phyloP scores from a whole-genome alignment of 306 rosid genomes.

The Cucumis melo region DNA sequence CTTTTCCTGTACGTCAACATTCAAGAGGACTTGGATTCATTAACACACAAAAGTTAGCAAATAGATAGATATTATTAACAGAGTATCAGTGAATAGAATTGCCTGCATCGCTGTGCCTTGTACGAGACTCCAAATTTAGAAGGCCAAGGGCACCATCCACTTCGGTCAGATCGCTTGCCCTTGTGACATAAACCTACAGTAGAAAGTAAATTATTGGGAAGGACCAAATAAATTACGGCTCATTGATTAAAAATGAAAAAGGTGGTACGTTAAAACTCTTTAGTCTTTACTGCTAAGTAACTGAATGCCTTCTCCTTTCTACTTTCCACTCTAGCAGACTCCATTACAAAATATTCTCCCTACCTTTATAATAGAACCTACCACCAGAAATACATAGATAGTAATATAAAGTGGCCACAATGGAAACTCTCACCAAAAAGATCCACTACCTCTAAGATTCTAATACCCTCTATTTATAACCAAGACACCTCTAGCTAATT shows the following conservation, averaged over 20 bases:
- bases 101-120: constrained; percentile 41
- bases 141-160: constrained; percentile 43
- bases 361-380: too few relatives aligned
- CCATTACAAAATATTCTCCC: too few relatives aligned
- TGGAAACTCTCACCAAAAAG: background rate
- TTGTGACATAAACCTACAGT: constrained; percentile 49
- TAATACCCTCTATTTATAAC: too few relatives aligned
- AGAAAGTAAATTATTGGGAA: constrained; percentile 5
- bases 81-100: constrained; percentile 17
- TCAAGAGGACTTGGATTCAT: constrained; percentile 8
- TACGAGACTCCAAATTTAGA: constrained; percentile 26
- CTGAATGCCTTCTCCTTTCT: too few relatives aligned
- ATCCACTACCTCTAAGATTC: too few relatives aligned
- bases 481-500: background rate
- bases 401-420: background rate
- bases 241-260: background rate
- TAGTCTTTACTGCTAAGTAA: too few relatives aligned
- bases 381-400: too few relatives aligned
- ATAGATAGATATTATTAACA: constrained; percentile 1
- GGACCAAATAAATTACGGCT: background rate
- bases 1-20: constrained; percentile 24
- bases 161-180: constrained; percentile 41
- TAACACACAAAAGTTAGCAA: background rate
- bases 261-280: too few relatives aligned
- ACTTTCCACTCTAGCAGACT: too few relatives aligned